Percentiles rank a stretch among this genome's conserved stretches.
phyloP scores from a whole-genome alignment of 495 filamentous ascomycete genomes.

The Lineolata rhizophorae region DNA sequence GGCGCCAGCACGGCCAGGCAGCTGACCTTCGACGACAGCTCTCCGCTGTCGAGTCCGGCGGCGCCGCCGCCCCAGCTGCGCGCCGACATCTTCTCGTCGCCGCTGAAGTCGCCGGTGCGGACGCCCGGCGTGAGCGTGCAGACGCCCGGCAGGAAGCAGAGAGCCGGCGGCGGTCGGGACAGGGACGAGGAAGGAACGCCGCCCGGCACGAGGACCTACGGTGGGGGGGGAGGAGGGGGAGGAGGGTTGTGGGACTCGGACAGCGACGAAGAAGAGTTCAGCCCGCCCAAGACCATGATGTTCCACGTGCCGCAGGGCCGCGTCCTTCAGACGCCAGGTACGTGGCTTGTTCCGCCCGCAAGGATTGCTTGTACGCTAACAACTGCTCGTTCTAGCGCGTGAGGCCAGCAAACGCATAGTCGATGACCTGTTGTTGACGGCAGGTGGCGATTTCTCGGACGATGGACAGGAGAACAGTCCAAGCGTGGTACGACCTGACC shows the following conservation, averaged over 20 bases:
- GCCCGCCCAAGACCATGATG: slow-evolving; percentile 92
- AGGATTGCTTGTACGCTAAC: no score
- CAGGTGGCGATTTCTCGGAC: slow-evolving; percentile 41
- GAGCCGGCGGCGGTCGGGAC: slow-evolving; percentile 10
- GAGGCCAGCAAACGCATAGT: slow-evolving; percentile 89
- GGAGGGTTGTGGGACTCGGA: slow-evolving; percentile 2
- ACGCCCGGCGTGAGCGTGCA: slow-evolving; percentile 65
- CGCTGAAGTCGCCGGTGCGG: slow-evolving; percentile 23
- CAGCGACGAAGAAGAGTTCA: slow-evolving; percentile 31
- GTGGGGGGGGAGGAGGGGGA: background rate
- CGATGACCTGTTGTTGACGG: slow-evolving; percentile 68
- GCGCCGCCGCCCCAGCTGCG: slow-evolving; percentile 61
- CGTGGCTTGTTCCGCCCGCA: no score
- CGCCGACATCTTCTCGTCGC: slow-evolving; percentile 70
- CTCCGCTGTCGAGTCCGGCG: slow-evolving; percentile 55
- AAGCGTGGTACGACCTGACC: slow-evolving; percentile 32
- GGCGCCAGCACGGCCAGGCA: no score
- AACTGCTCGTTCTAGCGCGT: slow-evolving; percentile 41
- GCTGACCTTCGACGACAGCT: slow-evolving; percentile 28
- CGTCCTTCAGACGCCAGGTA: slow-evolving; percentile 80
- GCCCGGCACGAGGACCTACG: background rate
- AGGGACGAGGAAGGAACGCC: background rate
- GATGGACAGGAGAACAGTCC: slow-evolving; percentile 29
- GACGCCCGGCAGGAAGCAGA: slow-evolving; percentile 33
- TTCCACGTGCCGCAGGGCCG: slow-evolving; percentile 78